A percentile compares a stretch with the other conserved stretches of the same genome.
These are phyloP conservation scores for Cytospora piceicola DNA, from an alignment of 2,329 filamentous ascomycete species.

Conservation along the genomic window DNA sequence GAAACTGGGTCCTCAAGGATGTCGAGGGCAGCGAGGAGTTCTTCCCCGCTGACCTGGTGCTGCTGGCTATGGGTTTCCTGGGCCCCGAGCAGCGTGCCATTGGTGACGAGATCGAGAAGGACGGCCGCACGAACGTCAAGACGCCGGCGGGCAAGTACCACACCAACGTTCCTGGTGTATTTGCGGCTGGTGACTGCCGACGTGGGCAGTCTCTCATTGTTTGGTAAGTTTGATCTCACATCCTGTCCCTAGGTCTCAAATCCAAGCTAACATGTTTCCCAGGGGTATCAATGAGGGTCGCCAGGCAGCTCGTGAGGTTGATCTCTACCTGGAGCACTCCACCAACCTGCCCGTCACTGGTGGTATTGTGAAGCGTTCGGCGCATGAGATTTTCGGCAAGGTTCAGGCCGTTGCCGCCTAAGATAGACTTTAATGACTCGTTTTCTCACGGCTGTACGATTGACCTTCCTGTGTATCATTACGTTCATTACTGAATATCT, in stretches of 20 bases:
- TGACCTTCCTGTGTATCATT: constrained; percentile 8
- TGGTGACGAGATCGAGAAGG: constrained; percentile 84
- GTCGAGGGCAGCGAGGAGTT: constrained; percentile 91
- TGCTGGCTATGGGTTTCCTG: constrained; percentile 96
- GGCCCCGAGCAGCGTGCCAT: constrained; percentile 89
- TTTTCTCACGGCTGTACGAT: constrained; percentile 20
- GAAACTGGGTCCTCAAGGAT: constrained; percentile 99
- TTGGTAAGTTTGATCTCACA: constrained; percentile 64
- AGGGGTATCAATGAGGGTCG: constrained; percentile 98
- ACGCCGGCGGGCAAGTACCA: constrained; percentile 84
- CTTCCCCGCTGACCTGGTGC: constrained; percentile 93
- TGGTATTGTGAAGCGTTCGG: constrained; percentile 86
- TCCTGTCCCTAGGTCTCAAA: background rate
- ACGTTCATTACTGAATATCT: constrained; percentile 14
- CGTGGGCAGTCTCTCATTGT: constrained; percentile 95
- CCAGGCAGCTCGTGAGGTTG: constrained; percentile 88
- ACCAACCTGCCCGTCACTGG: constrained; percentile 87
- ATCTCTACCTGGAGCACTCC: constrained; percentile 79
- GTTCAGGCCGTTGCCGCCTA: constrained; percentile 36
- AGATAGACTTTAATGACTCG: constrained; percentile 1
- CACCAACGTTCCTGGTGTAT: constrained; percentile 86
- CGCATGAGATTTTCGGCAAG: constrained; percentile 65
- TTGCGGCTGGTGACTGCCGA: constrained; percentile 93
- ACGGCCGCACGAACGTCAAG: constrained; percentile 94
- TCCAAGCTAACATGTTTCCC: constrained; percentile 40